phyloP scores from a whole-genome alignment of 1,284 basidiomycete species.

The Vanrija humicola region DNA sequence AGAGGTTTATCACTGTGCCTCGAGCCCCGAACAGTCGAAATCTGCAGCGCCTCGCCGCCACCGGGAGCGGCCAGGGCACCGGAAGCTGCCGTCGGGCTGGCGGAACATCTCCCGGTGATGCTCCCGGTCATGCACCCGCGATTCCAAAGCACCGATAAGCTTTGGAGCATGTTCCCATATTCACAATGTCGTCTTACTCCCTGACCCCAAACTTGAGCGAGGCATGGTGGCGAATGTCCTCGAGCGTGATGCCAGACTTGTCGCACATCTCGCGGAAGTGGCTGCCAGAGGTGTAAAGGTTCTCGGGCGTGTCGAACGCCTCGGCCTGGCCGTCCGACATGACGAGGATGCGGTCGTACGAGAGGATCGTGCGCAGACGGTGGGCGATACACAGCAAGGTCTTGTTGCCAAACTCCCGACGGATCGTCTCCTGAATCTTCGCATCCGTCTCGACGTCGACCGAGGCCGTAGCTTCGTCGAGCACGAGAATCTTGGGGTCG shows the following conservation, averaged over 20 bases:
- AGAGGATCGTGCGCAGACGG: conserved; percentile 71
- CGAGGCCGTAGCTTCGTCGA: conserved; percentile 56
- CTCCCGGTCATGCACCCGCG: too few species aligned
- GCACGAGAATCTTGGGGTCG: conserved; percentile 55
- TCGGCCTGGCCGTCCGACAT: conserved; percentile 66
- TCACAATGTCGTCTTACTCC: not conserved
- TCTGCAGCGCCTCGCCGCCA: too few species aligned
- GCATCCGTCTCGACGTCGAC: conserved; percentile 66
- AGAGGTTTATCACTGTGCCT: too few species aligned
- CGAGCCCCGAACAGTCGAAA: too few species aligned
- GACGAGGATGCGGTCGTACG: conserved; percentile 68
- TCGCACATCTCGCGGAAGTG: conserved; percentile 73
- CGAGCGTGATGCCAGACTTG: conserved; percentile 63
- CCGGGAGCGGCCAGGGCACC: too few species aligned
- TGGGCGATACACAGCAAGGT: conserved; percentile 65
- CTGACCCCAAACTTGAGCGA: not conserved
- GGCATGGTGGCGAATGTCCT: conserved; percentile 55
- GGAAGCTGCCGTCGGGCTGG: too few species aligned
- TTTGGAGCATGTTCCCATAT: too few species aligned
- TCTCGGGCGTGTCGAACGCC: conserved; percentile 73
- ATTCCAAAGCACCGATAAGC: too few species aligned
- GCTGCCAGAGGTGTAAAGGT: conserved; percentile 65
- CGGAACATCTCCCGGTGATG: too few species aligned
- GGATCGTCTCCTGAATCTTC: conserved; percentile 67
- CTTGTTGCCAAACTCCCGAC: conserved; percentile 60